phyloP scores from a whole-genome alignment of 208 protist genomes.

The Acanthamoeba sp. region DNA sequence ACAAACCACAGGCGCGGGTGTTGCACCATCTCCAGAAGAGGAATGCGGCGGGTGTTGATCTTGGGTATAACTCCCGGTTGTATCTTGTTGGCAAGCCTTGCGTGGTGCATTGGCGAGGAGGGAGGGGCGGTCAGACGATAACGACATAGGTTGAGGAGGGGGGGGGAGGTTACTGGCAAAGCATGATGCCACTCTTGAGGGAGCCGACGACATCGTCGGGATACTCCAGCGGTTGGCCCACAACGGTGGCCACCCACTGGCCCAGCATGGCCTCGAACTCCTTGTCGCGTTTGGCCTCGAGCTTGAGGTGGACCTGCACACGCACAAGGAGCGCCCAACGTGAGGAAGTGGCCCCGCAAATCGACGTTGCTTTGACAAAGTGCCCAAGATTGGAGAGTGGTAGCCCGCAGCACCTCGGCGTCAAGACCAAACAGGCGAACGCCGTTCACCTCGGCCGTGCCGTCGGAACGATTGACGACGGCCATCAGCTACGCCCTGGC shows the following conservation, averaged over 20 bases:
- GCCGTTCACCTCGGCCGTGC: constrained; percentile 69
- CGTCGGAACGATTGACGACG: constrained; percentile 14
- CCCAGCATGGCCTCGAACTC: constrained; percentile 31
- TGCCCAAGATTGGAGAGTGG: neutral
- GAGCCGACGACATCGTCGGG: constrained; percentile 78
- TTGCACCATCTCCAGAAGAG: constrained; percentile 83
- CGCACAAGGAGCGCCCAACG: too few species aligned
- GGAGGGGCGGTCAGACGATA: neutral
- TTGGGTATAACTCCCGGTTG: constrained; percentile 78
- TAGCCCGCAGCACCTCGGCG: constrained; percentile 65
- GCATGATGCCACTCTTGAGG: constrained; percentile 77
- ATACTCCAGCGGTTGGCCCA: constrained; percentile 24
- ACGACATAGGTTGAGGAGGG: neutral
- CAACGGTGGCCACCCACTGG: constrained; percentile 76
- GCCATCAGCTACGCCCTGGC: too few species aligned
- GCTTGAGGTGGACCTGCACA: constrained; percentile 74
- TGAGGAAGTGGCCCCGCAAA: too few species aligned
- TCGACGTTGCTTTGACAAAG: too few species aligned
- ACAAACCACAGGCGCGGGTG: too few species aligned
- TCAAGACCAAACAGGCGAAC: constrained; percentile 78
- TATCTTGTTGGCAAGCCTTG: constrained; percentile 80
- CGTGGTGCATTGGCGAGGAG: neutral
- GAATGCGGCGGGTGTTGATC: constrained; percentile 77
- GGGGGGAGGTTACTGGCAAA: constrained; percentile 73
- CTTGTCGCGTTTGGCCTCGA: constrained; percentile 75